phyloP scores from a whole-genome alignment of 2,329 filamentous ascomycete species.

The Xylariales sp. region DNA sequence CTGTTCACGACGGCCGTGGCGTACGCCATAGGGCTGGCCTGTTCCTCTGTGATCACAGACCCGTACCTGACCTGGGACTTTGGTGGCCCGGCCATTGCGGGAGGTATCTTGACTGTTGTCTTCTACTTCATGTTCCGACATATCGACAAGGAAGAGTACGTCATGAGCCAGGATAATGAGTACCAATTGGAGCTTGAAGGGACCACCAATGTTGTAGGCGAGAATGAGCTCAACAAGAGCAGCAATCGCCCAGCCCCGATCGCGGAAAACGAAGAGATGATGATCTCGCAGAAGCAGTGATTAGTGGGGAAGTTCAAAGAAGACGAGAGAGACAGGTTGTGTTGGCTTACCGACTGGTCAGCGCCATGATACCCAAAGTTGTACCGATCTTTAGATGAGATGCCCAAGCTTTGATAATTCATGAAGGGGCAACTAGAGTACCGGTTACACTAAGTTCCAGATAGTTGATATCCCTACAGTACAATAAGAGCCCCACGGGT shows the following conservation, averaged over 20 bases:
- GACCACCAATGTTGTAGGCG: constrained; percentile 35
- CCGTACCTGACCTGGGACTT: constrained; percentile 47
- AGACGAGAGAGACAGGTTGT: too few relatives aligned
- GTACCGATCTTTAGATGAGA: too few relatives aligned
- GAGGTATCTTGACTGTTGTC: constrained; percentile 35
- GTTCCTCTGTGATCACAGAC: constrained; percentile 41
- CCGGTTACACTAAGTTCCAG: too few relatives aligned
- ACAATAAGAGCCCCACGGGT: too few relatives aligned
- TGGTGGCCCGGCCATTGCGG: constrained; percentile 41
- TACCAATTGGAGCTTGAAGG: constrained; percentile 31
- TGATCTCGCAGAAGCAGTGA: constrained; percentile 30
- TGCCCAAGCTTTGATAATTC: too few relatives aligned
- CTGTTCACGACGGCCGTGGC: constrained; percentile 42
- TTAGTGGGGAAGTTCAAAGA: too few relatives aligned
- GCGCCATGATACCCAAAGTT: too few relatives aligned
- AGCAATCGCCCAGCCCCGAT: constrained; percentile 25
- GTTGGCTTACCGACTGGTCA: too few relatives aligned
- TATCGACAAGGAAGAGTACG: constrained; percentile 42
- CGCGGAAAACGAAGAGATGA: constrained; percentile 29
- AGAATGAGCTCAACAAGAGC: constrained; percentile 35
- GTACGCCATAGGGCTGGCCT: constrained; percentile 40
- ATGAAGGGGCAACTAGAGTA: too few relatives aligned
- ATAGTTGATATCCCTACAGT: too few relatives aligned
- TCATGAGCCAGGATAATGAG: constrained; percentile 32
- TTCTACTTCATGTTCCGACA: constrained; percentile 44